phyloP scores from a whole-genome alignment of 2,329 filamentous ascomycete species.

The Trichoderma asperellum region DNA sequence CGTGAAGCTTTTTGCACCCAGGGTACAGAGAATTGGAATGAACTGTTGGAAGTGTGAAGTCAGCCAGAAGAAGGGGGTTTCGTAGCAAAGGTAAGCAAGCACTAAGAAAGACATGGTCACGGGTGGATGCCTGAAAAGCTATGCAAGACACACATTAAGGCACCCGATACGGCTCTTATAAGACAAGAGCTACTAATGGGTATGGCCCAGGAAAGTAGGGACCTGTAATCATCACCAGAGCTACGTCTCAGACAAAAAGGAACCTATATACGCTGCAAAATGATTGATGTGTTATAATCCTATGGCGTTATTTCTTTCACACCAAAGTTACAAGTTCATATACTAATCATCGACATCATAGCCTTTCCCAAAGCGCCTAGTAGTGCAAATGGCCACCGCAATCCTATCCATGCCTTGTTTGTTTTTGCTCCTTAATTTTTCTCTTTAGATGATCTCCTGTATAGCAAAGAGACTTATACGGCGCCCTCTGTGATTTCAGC shows the following conservation, averaged over 20 bases:
- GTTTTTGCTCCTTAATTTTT: neutral
- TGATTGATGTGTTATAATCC: neutral
- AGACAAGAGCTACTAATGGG: neutral
- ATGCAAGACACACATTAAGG: neutral
- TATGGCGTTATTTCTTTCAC: neutral
- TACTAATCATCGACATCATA: slow-evolving; percentile 5
- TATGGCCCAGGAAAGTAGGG: neutral
- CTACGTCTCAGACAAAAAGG: neutral
- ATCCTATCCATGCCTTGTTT: neutral
- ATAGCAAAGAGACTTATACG: slow-evolving; percentile 33
- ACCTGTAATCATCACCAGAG: neutral
- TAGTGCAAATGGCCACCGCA: neutral
- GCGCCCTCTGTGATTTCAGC: slow-evolving; percentile 57
- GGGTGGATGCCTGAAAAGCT: neutral
- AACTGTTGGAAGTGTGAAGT: neutral
- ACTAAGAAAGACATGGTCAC: neutral
- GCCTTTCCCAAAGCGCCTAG: neutral
- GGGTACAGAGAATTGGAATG: neutral
- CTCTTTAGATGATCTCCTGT: neutral
- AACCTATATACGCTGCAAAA: neutral
- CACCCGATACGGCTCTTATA: neutral
- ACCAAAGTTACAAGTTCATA: neutral
- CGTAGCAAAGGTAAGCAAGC: neutral
- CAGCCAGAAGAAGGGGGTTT: neutral
- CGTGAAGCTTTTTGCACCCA: neutral